Conservation (phyloP, 371 early-diverging fungal genomes). For the Smittium culicis region DNA sequence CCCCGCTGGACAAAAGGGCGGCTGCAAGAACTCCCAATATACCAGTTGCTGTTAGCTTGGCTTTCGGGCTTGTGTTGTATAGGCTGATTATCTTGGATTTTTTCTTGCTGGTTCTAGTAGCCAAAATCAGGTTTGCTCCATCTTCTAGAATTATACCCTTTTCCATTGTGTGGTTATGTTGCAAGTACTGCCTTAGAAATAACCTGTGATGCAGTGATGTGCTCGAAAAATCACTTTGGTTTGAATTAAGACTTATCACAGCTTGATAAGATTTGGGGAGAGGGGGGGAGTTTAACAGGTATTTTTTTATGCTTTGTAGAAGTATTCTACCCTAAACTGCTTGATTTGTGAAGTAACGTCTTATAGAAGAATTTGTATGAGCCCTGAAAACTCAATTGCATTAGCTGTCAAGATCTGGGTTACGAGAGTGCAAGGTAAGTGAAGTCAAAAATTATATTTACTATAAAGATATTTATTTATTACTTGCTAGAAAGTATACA, state of each 20-base stretch:
- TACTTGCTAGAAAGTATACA: no score
- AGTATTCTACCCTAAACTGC: neutral
- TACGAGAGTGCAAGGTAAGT: no score
- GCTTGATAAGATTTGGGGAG: neutral
- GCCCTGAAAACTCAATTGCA: neutral
- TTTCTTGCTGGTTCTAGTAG: neutral
- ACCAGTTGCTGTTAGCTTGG: neutral
- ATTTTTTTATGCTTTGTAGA: neutral
- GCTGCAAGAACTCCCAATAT: neutral
- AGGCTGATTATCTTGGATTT: neutral
- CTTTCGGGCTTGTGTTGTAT: neutral
- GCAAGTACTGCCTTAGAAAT: neutral
- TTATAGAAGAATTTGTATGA: neutral
- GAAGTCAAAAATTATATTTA: no score
- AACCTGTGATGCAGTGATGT: neutral
- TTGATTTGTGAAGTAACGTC: neutral
- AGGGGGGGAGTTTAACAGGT: neutral
- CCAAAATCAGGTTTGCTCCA: no score
- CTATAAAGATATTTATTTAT: no score
- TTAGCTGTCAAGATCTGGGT: no score
- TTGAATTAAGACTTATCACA: neutral
- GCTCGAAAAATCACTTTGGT: neutral
- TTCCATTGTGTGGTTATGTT: neutral
- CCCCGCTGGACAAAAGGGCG: neutral
- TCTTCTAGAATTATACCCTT: no score